Base-by-base conservation (phyloP, 768 basidiomycete species). In the Russula abietina region DNA sequence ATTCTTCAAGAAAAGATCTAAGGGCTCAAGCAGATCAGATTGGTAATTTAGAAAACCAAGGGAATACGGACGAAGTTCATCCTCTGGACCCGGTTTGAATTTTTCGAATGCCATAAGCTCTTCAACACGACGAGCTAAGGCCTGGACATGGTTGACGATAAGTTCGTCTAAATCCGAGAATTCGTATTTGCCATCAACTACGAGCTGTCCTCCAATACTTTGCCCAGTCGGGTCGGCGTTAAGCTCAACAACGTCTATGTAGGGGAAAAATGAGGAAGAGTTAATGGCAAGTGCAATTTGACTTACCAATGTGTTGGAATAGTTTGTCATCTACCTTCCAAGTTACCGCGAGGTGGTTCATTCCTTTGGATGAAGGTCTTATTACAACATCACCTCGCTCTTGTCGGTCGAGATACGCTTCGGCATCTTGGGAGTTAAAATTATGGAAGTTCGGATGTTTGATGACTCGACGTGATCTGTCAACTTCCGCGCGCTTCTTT, bases 381-480 rank as follows among this genome's bases (percentile, higher is more conserved):
- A 99, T 93, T 46, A 98, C 91, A 45, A 96, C 95, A 73, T 98
- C 97, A 11, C 97, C 97, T 22, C 92, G 85, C 69, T 94, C 93
- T 72, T 93, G 91, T 68, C 87, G 87, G 67, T 92, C 89, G 64
- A 99, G 78, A 71, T 88, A 90, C 39, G 85, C 81, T 75, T 98
- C 97, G 1, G 97, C 95, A 68, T 97, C 89, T 16, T 81, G 77
- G 8, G 91, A 86, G 67, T 92, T 95, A 79, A 96, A 87, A 70
- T 97, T 93, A 72, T 95, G 91, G 83, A 98, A 99, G 74, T 96
- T 94, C 2, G 96, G 97, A 73, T 99, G 97, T 72, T 98, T 93
- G 77, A 99, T 91, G 57, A 96, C 85, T 28, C 96, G 80, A 63
- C 92, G 83, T 39, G 85, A 83, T 64, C 83, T 81, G 68, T 91